These are phyloP conservation scores for Amphibolis antarctica DNA, from an alignment of 106 monocot genomes.

Conservation along the genomic window DNA sequence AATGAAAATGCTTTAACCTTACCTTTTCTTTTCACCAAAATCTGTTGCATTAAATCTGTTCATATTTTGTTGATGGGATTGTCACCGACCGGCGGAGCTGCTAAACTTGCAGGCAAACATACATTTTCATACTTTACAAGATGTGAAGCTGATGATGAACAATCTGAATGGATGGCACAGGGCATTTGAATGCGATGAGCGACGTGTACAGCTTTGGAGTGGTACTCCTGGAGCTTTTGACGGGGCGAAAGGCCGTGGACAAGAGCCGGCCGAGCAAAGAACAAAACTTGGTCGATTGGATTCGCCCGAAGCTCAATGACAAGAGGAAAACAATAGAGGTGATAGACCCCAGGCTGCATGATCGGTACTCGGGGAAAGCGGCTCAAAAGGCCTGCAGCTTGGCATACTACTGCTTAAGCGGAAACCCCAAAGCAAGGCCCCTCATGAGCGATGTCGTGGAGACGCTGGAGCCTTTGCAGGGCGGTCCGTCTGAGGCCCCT, in stretches of 20 bases:
- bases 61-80: too few relatives aligned
- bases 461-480: slow-evolving; percentile 24
- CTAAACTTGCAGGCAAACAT: too few relatives aligned
- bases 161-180: too few relatives aligned
- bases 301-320: slow-evolving; percentile 25
- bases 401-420: slow-evolving; percentile 27
- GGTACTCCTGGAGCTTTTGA: slow-evolving; percentile 28
- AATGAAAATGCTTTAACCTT: too few relatives aligned
- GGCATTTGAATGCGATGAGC: slow-evolving; percentile 22
- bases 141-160: too few relatives aligned
- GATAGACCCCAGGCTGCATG: slow-evolving; percentile 14
- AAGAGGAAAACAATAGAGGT: slow-evolving; percentile 12
- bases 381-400: slow-evolving; percentile 31
- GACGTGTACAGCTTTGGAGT: slow-evolving; percentile 31
- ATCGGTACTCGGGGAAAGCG: slow-evolving; percentile 11
- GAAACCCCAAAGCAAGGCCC: slow-evolving; percentile 28
- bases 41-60: too few relatives aligned
- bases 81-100: too few relatives aligned
- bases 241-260: slow-evolving; percentile 21
- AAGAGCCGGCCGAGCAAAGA: slow-evolving; percentile 24
- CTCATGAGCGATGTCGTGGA: slow-evolving; percentile 24
- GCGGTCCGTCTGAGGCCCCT: background rate
- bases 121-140: too few relatives aligned
- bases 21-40: too few relatives aligned
- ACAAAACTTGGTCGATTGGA: too few relatives aligned